These are phyloP conservation scores for Ambrosia hybrid DNA, from an alignment of 140 eudicot species.

Conservation along the genomic window DNA sequence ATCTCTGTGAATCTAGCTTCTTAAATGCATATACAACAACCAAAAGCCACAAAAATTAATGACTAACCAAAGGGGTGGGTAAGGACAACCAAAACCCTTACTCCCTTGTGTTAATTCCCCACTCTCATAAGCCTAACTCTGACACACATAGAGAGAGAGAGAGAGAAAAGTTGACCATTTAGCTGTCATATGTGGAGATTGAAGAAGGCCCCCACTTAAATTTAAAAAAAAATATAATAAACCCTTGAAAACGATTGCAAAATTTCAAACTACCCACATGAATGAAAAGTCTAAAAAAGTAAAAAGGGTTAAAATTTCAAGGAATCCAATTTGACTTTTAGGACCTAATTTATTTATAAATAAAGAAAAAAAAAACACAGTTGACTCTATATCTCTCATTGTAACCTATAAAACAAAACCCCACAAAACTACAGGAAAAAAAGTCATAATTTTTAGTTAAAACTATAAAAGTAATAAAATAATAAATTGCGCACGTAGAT, in stretches of 20 bases:
- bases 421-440: conserved; percentile 9
- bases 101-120: conserved; percentile 39
- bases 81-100: conserved; percentile 56
- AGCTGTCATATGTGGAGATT: conserved; percentile 41
- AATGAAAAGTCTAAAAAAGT: conserved; percentile 1
- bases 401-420: conserved; percentile 25
- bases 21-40: conserved; percentile 57
- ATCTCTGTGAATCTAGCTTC: conserved; percentile 21
- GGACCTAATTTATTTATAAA: conserved; percentile 11
- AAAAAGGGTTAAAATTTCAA: conserved; percentile 20
- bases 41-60: conserved; percentile 57
- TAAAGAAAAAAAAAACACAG: neutral
- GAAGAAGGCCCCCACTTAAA: conserved; percentile 31
- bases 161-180: conserved; percentile 46
- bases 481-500: conserved; percentile 23
- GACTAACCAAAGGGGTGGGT: conserved; percentile 57
- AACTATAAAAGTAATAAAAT: conserved; percentile 5
- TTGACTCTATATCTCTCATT: neutral
- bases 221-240: conserved; percentile 8
- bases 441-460: conserved; percentile 19
- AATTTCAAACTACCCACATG: conserved; percentile 10
- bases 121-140: conserved; percentile 52
- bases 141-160: neutral
- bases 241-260: neutral
- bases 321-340: conserved; percentile 39